Conservation (phyloP, 495 filamentous ascomycete species). For the Neurospora sp. region DNA sequence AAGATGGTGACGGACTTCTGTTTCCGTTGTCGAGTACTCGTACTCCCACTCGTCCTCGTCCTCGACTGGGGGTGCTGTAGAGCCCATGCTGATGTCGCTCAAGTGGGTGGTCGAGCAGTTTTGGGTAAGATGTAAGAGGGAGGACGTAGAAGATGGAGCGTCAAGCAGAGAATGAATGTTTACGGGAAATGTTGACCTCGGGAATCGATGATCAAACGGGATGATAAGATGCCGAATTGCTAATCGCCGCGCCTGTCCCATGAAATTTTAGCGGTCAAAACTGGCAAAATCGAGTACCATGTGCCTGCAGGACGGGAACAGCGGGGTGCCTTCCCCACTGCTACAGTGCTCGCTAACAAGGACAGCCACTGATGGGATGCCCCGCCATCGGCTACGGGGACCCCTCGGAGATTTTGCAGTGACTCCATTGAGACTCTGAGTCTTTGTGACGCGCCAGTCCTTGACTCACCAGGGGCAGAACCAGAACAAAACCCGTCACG, state of each 20-base stretch:
- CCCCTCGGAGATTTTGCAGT: constrained; percentile 2
- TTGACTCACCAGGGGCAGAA: constrained; percentile 12
- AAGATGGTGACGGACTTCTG: constrained; percentile 27
- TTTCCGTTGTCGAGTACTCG: constrained; percentile 46
- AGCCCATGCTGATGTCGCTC: not conserved
- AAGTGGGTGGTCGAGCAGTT: no score
- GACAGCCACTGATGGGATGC: constrained; percentile 3
- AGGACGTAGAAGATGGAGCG: not conserved
- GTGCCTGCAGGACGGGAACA: not conserved
- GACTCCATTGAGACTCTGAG: constrained; percentile 1
- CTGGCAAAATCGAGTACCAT: constrained; percentile 9
- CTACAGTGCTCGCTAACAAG: constrained; percentile 1
- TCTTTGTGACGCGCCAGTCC: not conserved
- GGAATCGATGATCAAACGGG: not conserved
- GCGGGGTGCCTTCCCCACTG: not conserved
- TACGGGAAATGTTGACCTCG: not conserved
- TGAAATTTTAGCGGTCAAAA: constrained; percentile 17
- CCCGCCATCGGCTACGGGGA: constrained; percentile 4
- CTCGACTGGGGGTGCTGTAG: constrained; percentile 11
- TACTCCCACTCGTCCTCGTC: constrained; percentile 47
- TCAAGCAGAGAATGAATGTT: not conserved
- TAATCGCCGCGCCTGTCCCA: not conserved
- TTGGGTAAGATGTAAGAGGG: not conserved
- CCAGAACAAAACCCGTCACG: not conserved
- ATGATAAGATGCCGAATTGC: not conserved